Evolutionary conservation across 192 early-diverging fungal genomes (phyloP).

Genomic region (Backusella circina): DNA sequence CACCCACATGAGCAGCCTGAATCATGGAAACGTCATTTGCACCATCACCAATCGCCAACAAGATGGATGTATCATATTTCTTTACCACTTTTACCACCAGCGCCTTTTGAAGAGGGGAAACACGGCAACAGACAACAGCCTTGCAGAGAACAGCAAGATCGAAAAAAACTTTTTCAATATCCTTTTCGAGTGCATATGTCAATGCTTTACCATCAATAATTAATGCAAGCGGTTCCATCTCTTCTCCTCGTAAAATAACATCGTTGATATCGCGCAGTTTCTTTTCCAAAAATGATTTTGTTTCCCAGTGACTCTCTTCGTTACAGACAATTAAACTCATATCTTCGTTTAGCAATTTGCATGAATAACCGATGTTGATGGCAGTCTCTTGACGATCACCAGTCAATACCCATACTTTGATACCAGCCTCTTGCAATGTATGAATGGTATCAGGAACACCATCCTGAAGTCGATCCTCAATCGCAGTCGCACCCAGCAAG

Average conservation of each 20-base stretch:
- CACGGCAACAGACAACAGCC: slow-evolving; percentile 96
- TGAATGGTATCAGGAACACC: slow-evolving; percentile 96
- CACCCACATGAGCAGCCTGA: slow-evolving; percentile 96
- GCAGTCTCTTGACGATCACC: slow-evolving; percentile 98
- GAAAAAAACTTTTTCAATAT: slow-evolving; percentile 77
- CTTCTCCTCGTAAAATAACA: slow-evolving; percentile 38
- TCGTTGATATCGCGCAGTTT: slow-evolving; percentile 81
- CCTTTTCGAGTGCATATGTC: slow-evolving; percentile 89
- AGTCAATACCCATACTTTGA: slow-evolving; percentile 97
- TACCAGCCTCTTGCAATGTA: slow-evolving; percentile 90
- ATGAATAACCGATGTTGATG: slow-evolving; percentile 97
- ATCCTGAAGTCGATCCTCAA: slow-evolving; percentile 98
- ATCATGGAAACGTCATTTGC: slow-evolving; percentile 99
- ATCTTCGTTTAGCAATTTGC: slow-evolving; percentile 94
- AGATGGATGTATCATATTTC: slow-evolving; percentile 79
- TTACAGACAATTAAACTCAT: slow-evolving; percentile 95
- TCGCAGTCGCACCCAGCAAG: slow-evolving; percentile 93
- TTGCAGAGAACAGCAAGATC: slow-evolving; percentile 91
- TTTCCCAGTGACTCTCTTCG: slow-evolving; percentile 88
- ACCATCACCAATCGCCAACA: slow-evolving; percentile 97
- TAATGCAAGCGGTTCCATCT: slow-evolving; percentile 70
- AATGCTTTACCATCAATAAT: slow-evolving; percentile 94
- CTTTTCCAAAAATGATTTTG: slow-evolving; percentile 86
- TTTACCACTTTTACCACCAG: slow-evolving; percentile 98
- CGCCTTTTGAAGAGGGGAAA: slow-evolving; percentile 97